Percentiles rank a stretch among this genome's conserved stretches.
phyloP scores from a whole-genome alignment of 2,329 filamentous ascomycete species.

The Paecilomyces dactylethromorphus region DNA sequence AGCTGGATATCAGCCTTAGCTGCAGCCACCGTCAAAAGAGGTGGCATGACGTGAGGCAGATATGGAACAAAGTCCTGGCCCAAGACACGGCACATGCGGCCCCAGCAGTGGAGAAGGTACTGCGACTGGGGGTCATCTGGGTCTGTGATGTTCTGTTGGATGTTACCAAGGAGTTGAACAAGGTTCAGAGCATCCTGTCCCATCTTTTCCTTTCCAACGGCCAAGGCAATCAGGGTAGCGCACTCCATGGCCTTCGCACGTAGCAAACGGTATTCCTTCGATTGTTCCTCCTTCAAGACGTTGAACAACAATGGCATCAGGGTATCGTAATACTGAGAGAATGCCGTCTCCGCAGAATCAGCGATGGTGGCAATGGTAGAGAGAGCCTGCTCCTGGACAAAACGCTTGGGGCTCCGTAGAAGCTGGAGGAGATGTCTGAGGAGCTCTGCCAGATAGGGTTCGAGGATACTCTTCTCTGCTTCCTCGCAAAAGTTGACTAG shows the following conservation, averaged over 20 bases:
- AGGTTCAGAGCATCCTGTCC: slow-evolving; percentile 79
- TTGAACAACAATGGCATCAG: slow-evolving; percentile 92
- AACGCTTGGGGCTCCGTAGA: slow-evolving; percentile 85
- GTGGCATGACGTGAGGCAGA: slow-evolving; percentile 88
- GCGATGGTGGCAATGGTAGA: slow-evolving; percentile 98
- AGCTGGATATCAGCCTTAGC: slow-evolving; percentile 97
- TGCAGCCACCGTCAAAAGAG: slow-evolving; percentile 79
- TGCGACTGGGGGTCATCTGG: slow-evolving; percentile 92
- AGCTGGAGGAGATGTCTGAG: slow-evolving; percentile 80
- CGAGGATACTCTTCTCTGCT: slow-evolving; percentile 83
- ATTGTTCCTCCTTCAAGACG: slow-evolving; percentile 81
- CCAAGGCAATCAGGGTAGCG: slow-evolving; percentile 88
- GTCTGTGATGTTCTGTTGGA: slow-evolving; percentile 81
- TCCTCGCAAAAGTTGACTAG: slow-evolving; percentile 99
- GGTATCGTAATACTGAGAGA: slow-evolving; percentile 89
- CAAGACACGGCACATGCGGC: slow-evolving; percentile 93
- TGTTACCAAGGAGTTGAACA: slow-evolving; percentile 78
- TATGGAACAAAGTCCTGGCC: slow-evolving; percentile 88
- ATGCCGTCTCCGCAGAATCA: slow-evolving; percentile 94
- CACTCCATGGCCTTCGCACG: slow-evolving; percentile 99
- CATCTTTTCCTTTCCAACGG: slow-evolving; percentile 89
- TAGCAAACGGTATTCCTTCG: slow-evolving; percentile 85
- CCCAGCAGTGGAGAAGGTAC: slow-evolving; percentile 98
- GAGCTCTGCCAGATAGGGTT: slow-evolving; percentile 87
- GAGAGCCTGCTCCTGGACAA: slow-evolving; percentile 93